Evolutionary conservation across 2,329 filamentous ascomycete genomes (phyloP).

Genomic region (Mollisia scopiformis): DNA sequence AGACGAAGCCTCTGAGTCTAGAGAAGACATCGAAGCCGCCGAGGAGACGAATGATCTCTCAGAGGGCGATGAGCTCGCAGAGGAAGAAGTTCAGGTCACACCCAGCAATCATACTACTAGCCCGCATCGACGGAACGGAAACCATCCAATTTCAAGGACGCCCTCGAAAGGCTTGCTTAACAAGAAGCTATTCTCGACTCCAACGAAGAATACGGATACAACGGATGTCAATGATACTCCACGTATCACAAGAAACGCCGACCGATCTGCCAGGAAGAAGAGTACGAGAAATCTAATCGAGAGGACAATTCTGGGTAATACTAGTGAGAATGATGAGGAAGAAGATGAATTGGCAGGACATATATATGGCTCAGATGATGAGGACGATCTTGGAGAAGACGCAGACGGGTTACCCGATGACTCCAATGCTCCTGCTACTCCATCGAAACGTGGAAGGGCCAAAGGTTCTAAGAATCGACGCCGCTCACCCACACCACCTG

Average conservation of each 20-base stretch:
- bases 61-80: neutral
- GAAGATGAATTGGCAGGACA: slow-evolving; percentile 69
- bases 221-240: slow-evolving; percentile 28
- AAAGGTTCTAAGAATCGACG: slow-evolving; percentile 52
- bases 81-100: neutral
- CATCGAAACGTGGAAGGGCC: slow-evolving; percentile 52
- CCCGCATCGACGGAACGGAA: neutral
- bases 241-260: slow-evolving; percentile 50
- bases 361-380: slow-evolving; percentile 58
- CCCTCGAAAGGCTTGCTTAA: slow-evolving; percentile 11
- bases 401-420: slow-evolving; percentile 36
- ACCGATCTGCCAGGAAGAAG: slow-evolving; percentile 86
- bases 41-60: neutral
- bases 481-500: slow-evolving; percentile 67
- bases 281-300: slow-evolving; percentile 78
- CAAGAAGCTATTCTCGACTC: slow-evolving; percentile 36
- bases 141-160: neutral
- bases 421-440: slow-evolving; percentile 44
- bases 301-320: slow-evolving; percentile 63
- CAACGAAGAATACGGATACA: slow-evolving; percentile 24
- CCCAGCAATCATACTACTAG: neutral
- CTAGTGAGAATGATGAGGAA: slow-evolving; percentile 72
- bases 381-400: slow-evolving; percentile 36
- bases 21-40: neutral
- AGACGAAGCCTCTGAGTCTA: neutral